phyloP scores from a whole-genome alignment of 768 basidiomycete genomes.

The Mycena latifolia region DNA sequence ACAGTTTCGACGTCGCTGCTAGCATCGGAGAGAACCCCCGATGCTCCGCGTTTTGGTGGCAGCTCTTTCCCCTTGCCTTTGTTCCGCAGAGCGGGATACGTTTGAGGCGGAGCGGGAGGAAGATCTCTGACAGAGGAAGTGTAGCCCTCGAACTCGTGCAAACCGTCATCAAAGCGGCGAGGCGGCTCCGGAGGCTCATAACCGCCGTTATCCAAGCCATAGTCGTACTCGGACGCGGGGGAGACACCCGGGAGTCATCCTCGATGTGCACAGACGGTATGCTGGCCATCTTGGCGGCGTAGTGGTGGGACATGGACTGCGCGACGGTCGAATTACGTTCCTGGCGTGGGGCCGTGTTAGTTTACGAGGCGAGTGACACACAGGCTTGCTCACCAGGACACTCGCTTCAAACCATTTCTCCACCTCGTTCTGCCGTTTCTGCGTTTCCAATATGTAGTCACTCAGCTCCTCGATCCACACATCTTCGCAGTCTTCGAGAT shows the following conservation, averaged over 20 bases:
- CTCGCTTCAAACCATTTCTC: constrained; percentile 80
- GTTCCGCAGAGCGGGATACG: constrained; percentile 42
- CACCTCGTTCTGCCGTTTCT: constrained; percentile 79
- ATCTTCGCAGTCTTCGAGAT: constrained; percentile 85
- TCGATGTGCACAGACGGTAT: constrained; percentile 49
- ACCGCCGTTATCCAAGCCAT: constrained; percentile 41
- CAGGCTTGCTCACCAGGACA: constrained; percentile 63
- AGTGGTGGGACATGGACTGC: constrained; percentile 67
- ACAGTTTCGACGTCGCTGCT: constrained; percentile 68
- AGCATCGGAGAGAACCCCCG: constrained; percentile 64
- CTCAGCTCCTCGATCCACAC: constrained; percentile 79
- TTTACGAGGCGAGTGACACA: constrained; percentile 9
- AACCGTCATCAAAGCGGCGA: constrained; percentile 44
- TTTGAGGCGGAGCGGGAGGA: constrained; percentile 41
- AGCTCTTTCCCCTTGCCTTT: constrained; percentile 61
- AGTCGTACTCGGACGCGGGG: constrained; percentile 47
- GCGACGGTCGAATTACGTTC: constrained; percentile 78
- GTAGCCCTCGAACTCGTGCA: constrained; percentile 54
- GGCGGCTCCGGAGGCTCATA: constrained; percentile 34
- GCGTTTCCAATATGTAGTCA: constrained; percentile 78
- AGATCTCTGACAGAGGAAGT: constrained; percentile 59
- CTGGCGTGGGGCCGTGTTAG: constrained; percentile 51
- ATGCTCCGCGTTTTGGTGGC: constrained; percentile 63
- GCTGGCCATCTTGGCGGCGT: constrained; percentile 62
- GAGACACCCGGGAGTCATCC: constrained; percentile 43